Base-by-base conservation (phyloP, 2,329 filamentous ascomycete species). In the Epichloe gansuensis region DNA sequence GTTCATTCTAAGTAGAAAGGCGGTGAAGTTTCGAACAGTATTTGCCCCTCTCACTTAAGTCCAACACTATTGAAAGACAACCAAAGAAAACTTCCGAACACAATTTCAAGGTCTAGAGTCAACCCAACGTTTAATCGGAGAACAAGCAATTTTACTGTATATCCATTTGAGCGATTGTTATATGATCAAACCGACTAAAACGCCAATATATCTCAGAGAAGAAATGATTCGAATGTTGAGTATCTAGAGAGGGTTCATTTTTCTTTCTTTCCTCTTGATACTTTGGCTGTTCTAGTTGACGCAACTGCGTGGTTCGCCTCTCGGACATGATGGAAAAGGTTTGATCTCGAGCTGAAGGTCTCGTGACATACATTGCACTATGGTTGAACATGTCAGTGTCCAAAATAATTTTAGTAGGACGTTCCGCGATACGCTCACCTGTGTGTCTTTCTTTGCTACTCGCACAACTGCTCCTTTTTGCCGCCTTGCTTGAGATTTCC, bases 311-410 rank as follows among this genome's bases (percentile, higher is more conserved):
- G 87, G 9, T 70, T 70, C 17, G 78, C 68, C 9, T 82, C 76
- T 55, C 80, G 78, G 53, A 93, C 74, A 65, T 94, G 89, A 50
- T 77, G 72, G 64, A 91, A 91, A 17, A 94, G 68, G 57, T 81
- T 82, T 5, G 79, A 85, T 58, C 81, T 84, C 1, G 84, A 88
- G 0, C 78, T 57, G 52, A 78, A 80, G 1, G 53, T 56, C 53
- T 68, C 66, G 3, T 67, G 62, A 57, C 77, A 80, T 15, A 70
- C 64, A 27, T 66, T 61, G 58, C 76, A 78, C 52, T 74, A 66
- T 66, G 72, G 49, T 49, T 46, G 17, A 25, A 34, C n/a, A 4
- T 15, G 42, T 31, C 8, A 21, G 27, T 46, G n/a, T 15, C 7
- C 9, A 46, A 13, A 17, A n/a, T n/a, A 12, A 45, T 5, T 45